Percentiles rank a stretch among this genome's conserved stretches.
Conservation (phyloP, 1,139 yeast species). For the Yamadazyma kanchanaburiensis region DNA sequence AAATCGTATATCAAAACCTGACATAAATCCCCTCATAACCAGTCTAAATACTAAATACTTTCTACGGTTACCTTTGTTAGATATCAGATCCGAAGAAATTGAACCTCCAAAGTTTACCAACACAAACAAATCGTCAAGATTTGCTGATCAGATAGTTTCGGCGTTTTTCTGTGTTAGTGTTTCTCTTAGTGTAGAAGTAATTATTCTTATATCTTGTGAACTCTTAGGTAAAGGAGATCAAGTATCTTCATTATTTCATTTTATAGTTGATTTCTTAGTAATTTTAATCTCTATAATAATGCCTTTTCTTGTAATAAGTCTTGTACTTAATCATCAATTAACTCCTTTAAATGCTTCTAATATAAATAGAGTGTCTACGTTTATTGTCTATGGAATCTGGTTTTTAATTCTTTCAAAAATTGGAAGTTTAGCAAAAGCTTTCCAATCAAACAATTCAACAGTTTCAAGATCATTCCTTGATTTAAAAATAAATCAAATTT, state of each 20-base stretch:
- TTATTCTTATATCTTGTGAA: slow-evolving; percentile 38
- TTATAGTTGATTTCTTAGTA: slow-evolving; percentile 31
- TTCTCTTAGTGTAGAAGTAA: slow-evolving; percentile 31
- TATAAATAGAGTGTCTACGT: slow-evolving; percentile 11
- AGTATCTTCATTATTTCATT: slow-evolving; percentile 22
- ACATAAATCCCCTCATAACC: slow-evolving; percentile 9
- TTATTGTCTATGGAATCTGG: slow-evolving; percentile 23
- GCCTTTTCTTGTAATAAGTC: slow-evolving; percentile 32
- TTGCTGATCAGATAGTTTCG: slow-evolving; percentile 18
- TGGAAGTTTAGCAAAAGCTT: slow-evolving; percentile 32
- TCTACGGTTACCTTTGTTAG: slow-evolving; percentile 1
- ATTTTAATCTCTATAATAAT: slow-evolving; percentile 28
- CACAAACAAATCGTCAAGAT: neutral
- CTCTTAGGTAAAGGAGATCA: slow-evolving; percentile 22
- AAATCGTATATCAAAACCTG: slow-evolving; percentile 6
- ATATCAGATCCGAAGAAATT: slow-evolving; percentile 2
- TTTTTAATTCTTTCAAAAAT: slow-evolving; percentile 30
- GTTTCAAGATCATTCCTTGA: slow-evolving; percentile 27
- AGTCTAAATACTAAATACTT: slow-evolving; percentile 7
- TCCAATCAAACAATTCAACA: slow-evolving; percentile 16
- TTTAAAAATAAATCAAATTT: slow-evolving; percentile 54
- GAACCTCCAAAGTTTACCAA: too few relatives aligned
- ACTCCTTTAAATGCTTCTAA: slow-evolving; percentile 16
- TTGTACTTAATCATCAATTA: slow-evolving; percentile 27
- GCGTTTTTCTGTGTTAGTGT: slow-evolving; percentile 26